Evolutionary conservation across 148 eudicot genomes (phyloP).

Genomic region (Camellia lanceoleosa): DNA sequence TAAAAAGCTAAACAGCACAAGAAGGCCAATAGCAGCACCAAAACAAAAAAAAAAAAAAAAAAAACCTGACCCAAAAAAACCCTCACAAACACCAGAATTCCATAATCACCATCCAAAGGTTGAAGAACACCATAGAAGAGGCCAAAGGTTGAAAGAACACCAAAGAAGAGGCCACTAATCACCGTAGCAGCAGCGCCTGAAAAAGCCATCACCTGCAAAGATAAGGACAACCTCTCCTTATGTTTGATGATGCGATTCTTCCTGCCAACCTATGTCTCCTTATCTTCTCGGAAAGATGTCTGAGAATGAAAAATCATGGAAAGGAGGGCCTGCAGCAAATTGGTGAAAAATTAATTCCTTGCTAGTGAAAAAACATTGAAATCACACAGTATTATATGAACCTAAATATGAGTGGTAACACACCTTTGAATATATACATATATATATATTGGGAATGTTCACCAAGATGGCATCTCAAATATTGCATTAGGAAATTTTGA

Average conservation of each 20-base stretch:
- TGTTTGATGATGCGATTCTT: background rate
- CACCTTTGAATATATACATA: too few species aligned
- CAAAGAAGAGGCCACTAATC: too few species aligned
- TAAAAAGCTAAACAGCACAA: too few species aligned
- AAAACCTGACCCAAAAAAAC: too few species aligned
- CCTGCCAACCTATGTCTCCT: background rate
- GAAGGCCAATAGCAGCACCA: too few species aligned
- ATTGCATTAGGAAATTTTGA: background rate
- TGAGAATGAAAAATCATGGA: conserved; percentile 80
- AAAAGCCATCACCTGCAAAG: background rate
- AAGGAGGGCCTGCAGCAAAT: conserved; percentile 77
- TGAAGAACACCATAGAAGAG: too few species aligned
- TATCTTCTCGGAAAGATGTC: conserved; percentile 54
- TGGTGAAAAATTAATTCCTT: background rate
- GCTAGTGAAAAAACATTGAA: background rate
- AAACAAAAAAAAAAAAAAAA: too few species aligned
- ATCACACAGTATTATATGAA: background rate
- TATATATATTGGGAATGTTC: too few species aligned
- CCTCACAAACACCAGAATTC: too few species aligned
- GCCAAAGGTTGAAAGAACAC: too few species aligned
- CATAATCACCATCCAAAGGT: too few species aligned
- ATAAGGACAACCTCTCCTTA: too few species aligned
- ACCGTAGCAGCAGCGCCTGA: background rate
- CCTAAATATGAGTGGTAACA: background rate
- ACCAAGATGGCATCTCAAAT: background rate